Base-by-base conservation (phyloP, 257 asterid species). In the Solanum dulcamara region DNA sequence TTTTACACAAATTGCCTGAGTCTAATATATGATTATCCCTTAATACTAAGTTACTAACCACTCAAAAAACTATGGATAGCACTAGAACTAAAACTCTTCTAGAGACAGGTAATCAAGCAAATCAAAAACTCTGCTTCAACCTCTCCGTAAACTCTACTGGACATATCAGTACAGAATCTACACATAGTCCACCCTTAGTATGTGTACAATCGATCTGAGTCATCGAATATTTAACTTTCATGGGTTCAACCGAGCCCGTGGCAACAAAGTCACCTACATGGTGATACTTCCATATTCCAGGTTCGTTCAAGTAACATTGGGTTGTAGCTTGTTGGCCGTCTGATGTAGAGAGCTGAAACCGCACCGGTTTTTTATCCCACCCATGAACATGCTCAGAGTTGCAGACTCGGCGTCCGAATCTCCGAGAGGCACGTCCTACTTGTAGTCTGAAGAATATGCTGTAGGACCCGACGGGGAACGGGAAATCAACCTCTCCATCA, bases 161-260 rank as follows among this genome's bases (percentile, higher is more conserved):
- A 88, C 83, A 91, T 86, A 96, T 89, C n/a, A 87, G 28, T 26
- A 93, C 98, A 38, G 99, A 92, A 90, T 94, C 99, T 72, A 94
- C 96, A 88, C 97, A 96, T 22, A 96, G 92, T 1, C 99, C 99
- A 64, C 99, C 99, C 87, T 94, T 94, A 0, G 97, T 91, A 86
- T 96, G 99, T 9, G 99, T 96, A 89, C 99, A 96, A 85, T 96
- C 99, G 44, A 96, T 96, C 75, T 96, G 99, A 5, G 98, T 94
- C 99, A 96, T 93, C 48, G 96, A 96, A 71, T 92, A 96, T 84
- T 93, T 93, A 86, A 96, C 94, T 74, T 82, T 93, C 57, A 88
- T 91, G 28, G 92, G 90, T 53, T 84, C 85, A 87, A 84, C 42
- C 28, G 89, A 64, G 53, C 75, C 84, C 0, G 72, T 40, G 4